phyloP scores from a whole-genome alignment of 306 rosid species.

The Echinosophora koreensis region DNA sequence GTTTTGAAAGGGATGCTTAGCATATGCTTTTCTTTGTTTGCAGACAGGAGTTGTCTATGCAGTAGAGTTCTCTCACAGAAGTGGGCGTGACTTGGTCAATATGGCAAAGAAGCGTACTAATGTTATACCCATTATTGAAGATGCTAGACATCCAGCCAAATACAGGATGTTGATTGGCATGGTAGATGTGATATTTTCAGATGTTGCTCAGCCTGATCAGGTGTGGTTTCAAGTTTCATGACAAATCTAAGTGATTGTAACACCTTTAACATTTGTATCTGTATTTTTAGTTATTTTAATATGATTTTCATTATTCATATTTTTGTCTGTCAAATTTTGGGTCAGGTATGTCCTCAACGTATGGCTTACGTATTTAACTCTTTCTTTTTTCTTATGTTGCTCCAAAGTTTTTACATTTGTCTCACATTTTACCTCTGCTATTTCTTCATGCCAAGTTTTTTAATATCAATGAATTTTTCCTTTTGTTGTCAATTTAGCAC shows the following conservation, averaged over 20 bases:
- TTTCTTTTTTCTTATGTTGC: too few relatives aligned
- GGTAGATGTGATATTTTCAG: slow-evolving; percentile 99
- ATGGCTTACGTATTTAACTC: too few relatives aligned
- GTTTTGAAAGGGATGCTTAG: background rate
- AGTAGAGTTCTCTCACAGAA: slow-evolving; percentile 90
- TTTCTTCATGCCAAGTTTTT: background rate
- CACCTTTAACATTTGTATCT: background rate
- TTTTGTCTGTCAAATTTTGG: background rate
- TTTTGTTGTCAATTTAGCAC: background rate
- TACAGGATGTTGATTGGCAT: slow-evolving; percentile 92
- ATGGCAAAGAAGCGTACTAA: slow-evolving; percentile 96
- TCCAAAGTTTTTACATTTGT: background rate
- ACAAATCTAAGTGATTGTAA: too few relatives aligned
- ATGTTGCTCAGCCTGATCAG: slow-evolving; percentile 99
- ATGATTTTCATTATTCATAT: background rate
- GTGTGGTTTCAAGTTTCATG: slow-evolving; percentile 49
- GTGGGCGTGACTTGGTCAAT: slow-evolving; percentile 92
- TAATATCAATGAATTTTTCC: background rate
- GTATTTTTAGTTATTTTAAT: too few relatives aligned
- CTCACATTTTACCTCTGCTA: background rate
- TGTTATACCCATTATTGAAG: slow-evolving; percentile 90
- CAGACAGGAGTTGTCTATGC: slow-evolving; percentile 92
- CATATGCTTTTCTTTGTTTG: background rate
- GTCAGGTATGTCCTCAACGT: background rate
- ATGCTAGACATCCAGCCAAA: slow-evolving; percentile 94